A percentile compares a stretch with the other conserved stretches of the same genome.
Conservation (phyloP, 2,329 filamentous ascomycete genomes). For the Aspergillus aculeatinus region DNA sequence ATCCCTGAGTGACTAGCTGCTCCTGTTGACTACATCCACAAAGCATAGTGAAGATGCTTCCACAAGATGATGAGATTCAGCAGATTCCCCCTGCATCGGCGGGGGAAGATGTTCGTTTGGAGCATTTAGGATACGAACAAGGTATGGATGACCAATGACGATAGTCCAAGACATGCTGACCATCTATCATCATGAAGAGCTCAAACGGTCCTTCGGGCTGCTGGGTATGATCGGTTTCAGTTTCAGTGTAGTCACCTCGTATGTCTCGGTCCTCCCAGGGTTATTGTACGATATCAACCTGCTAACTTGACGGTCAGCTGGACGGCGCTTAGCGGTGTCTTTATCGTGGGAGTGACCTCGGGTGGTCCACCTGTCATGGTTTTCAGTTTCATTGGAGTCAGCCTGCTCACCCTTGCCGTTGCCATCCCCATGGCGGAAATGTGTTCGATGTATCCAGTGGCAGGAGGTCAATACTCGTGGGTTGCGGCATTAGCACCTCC, state of each 20-base stretch:
- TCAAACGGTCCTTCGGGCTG: constrained; percentile 57
- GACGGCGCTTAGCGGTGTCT: constrained; percentile 57
- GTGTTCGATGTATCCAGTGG: constrained; percentile 57
- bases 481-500: constrained; percentile 57
- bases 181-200: constrained; percentile 39
- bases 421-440: constrained; percentile 61
- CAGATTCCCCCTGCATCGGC: constrained; percentile 24
- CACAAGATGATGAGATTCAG: constrained; percentile 25
- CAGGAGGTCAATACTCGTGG: constrained; percentile 59
- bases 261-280: not conserved
- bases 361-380: constrained; percentile 61
- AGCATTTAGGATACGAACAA: constrained; percentile 42
- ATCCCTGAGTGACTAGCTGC: not conserved
- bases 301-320: constrained; percentile 37
- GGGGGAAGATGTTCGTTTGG: constrained; percentile 38
- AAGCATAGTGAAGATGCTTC: not conserved
- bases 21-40: not conserved
- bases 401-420: constrained; percentile 52
- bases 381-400: constrained; percentile 57
- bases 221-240: constrained; percentile 60
- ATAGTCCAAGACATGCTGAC: not conserved
- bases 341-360: constrained; percentile 56
- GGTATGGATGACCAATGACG: constrained; percentile 21
- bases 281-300: not conserved
- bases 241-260: constrained; percentile 59